phyloP scores from a whole-genome alignment of 1,139 yeast genomes.

The Nakaseomyces glabratus region DNA sequence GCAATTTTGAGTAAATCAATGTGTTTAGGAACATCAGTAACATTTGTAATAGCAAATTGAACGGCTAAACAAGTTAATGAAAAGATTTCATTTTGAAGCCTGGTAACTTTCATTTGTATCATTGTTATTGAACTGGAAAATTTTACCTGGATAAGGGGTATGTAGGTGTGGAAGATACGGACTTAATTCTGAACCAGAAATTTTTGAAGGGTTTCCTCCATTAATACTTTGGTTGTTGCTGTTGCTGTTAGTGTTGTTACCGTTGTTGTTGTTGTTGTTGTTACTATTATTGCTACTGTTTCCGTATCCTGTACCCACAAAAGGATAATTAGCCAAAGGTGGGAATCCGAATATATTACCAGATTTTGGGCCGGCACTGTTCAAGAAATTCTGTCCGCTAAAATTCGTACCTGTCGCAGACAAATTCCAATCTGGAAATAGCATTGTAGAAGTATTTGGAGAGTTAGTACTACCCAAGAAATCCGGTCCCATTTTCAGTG shows the following conservation, averaged over 20 bases:
- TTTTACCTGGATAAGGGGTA: constrained; percentile 5
- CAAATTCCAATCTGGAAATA: constrained; percentile 5
- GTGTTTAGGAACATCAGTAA: no score
- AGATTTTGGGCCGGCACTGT: constrained; percentile 5
- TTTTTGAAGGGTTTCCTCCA: no score
- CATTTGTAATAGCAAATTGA: no score
- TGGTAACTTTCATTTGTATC: background rate
- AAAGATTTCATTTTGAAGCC: no score
- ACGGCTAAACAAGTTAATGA: no score
- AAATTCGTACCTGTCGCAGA: constrained; percentile 1
- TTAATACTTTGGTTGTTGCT: no score
- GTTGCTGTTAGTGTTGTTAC: background rate
- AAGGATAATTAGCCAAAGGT: background rate
- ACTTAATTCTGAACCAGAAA: no score
- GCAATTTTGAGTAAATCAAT: no score
- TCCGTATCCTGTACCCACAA: background rate
- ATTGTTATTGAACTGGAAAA: constrained; percentile 1
- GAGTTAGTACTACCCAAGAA: constrained; percentile 3
- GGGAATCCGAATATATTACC: constrained; percentile 3
- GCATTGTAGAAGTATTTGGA: constrained; percentile 3
- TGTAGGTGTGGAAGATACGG: constrained; percentile 5
- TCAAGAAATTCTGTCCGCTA: constrained; percentile 4
- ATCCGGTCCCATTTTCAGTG: constrained; percentile 2
- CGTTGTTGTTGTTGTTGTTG: background rate
- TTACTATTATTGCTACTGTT: background rate